phyloP scores from a whole-genome alignment of 306 rosid genomes.

The Benincasa hispida region DNA sequence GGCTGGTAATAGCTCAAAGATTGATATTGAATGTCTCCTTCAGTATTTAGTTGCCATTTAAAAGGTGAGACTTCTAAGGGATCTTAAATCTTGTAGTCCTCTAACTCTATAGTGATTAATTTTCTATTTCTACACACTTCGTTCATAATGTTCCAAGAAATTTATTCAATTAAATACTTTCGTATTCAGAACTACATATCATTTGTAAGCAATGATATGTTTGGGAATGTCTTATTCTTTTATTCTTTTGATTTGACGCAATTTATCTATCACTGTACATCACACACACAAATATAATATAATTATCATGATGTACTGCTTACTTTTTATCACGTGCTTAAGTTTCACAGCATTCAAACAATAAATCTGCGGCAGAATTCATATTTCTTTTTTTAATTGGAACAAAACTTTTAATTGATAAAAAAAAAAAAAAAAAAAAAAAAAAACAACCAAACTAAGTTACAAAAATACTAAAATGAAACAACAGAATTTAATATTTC shows the following conservation, averaged over 20 bases:
- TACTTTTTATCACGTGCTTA: background rate
- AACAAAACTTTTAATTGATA: no score
- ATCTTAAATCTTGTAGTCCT: no score
- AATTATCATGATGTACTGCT: background rate
- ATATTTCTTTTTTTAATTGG: no score
- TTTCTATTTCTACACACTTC: no score
- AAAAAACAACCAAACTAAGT: no score
- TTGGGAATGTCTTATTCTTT: background rate
- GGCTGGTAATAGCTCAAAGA: no score
- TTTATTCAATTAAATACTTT: background rate
- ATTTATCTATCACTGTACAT: background rate
- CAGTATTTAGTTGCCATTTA: no score
- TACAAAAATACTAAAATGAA: no score
- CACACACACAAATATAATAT: background rate
- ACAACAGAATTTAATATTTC: background rate
- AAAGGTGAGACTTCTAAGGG: no score
- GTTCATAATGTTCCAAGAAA: background rate
- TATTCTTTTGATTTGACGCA: background rate
- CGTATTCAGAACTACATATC: background rate
- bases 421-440: no score
- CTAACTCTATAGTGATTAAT: no score
- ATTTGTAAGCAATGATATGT: background rate
- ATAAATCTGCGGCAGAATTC: background rate
- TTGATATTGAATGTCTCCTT: no score
- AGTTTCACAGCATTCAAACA: background rate